These are phyloP conservation scores for Cairneyella variabilis DNA, from an alignment of 495 filamentous ascomycete genomes.

Conservation along the genomic window DNA sequence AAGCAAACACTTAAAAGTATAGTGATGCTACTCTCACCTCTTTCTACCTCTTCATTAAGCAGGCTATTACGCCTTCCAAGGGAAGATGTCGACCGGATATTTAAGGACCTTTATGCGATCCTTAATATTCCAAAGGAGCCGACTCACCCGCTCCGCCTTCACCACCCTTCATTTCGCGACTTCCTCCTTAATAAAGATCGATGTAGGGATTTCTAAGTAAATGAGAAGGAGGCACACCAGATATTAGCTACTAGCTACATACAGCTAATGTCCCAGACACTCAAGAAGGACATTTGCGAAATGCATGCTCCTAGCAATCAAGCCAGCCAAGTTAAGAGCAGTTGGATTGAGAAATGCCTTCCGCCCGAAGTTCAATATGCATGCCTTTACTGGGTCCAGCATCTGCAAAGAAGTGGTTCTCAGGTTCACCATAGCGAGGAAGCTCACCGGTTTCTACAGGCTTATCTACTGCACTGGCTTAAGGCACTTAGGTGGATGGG, in stretches of 20 bases:
- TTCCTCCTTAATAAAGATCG: no score
- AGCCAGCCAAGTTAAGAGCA: no score
- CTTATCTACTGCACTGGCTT: no score
- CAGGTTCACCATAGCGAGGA: no score
- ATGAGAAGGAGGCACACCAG: no score
- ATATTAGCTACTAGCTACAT: conserved; percentile 33
- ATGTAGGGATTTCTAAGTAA: conserved; percentile 40
- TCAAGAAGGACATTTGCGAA: conserved; percentile 28
- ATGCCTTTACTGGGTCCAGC: no score
- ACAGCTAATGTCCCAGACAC: conserved; percentile 32
- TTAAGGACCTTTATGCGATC: not conserved
- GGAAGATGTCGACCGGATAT: not conserved
- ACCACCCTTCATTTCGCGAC: no score
- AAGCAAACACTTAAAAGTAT: conserved; percentile 4
- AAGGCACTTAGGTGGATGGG: no score
- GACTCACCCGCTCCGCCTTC: no score
- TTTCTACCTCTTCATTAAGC: conserved; percentile 1
- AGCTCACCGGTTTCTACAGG: no score
- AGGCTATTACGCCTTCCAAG: not conserved
- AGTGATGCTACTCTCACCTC: not conserved
- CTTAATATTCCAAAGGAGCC: conserved; percentile 4
- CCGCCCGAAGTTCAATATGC: no score
- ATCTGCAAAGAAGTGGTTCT: no score
- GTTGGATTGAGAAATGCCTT: conserved; percentile 24
- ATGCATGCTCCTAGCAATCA: conserved; percentile 29